Percentiles rank a stretch among this genome's conserved stretches.
These are phyloP conservation scores for Colletotrichum euphorbiae DNA, from an alignment of 2,329 filamentous ascomycete species.

Conservation along the genomic window DNA sequence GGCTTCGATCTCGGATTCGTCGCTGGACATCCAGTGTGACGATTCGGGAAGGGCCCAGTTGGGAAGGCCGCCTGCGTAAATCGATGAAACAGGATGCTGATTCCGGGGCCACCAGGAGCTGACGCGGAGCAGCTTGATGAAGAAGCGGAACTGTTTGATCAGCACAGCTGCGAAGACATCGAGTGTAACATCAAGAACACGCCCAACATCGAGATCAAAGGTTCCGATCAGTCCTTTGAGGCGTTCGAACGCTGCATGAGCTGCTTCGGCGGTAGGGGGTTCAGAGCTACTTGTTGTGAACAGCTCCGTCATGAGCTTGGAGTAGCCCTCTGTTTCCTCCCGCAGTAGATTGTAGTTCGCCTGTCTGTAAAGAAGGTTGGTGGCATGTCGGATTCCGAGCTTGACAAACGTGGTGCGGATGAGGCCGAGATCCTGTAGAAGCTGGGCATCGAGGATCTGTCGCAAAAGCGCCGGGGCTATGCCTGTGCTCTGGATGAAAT, in stretches of 20 bases:
- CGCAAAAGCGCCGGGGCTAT: slow-evolving; percentile 81
- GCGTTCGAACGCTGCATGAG: slow-evolving; percentile 87
- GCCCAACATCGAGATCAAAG: slow-evolving; percentile 95
- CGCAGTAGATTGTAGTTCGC: slow-evolving; percentile 96
- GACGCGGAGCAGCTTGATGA: slow-evolving; percentile 88
- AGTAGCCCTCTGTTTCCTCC: slow-evolving; percentile 96
- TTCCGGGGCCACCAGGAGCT: slow-evolving; percentile 97
- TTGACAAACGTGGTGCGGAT: slow-evolving; percentile 87
- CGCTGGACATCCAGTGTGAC: slow-evolving; percentile 69
- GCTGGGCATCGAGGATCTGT: slow-evolving; percentile 81
- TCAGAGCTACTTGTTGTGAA: slow-evolving; percentile 87
- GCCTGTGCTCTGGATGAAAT: slow-evolving; percentile 77
- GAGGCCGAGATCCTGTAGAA: slow-evolving; percentile 81
- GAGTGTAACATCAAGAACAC: slow-evolving; percentile 92
- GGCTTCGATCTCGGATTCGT: slow-evolving; percentile 74
- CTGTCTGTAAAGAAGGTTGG: slow-evolving; percentile 92
- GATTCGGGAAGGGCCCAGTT: slow-evolving; percentile 85
- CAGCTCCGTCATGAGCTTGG: slow-evolving; percentile 94
- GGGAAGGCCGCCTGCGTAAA: slow-evolving; percentile 77
- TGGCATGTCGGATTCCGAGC: slow-evolving; percentile 88
- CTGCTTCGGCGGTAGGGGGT: slow-evolving; percentile 78
- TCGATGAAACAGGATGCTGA: slow-evolving; percentile 52
- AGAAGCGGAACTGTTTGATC: slow-evolving; percentile 93
- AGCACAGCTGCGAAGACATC: slow-evolving; percentile 95
- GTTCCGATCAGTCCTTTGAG: slow-evolving; percentile 96